phyloP scores from a whole-genome alignment of 495 filamentous ascomycete species.

The Lepidopterella palustris region DNA sequence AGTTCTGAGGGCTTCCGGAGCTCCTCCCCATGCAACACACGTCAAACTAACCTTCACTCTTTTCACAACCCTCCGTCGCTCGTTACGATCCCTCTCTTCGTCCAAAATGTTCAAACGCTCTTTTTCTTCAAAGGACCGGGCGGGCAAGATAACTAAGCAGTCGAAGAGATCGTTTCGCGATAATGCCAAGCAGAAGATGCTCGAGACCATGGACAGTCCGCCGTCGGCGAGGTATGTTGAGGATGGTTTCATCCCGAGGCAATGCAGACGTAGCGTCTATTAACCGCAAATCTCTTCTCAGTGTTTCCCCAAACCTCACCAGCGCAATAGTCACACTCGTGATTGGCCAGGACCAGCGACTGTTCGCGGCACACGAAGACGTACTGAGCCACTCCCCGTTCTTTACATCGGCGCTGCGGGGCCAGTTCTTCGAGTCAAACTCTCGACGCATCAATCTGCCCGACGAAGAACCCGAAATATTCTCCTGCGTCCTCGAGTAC shows the following conservation, averaged over 20 bases:
- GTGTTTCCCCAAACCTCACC: slow-evolving; percentile 49
- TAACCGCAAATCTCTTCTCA: slow-evolving; percentile 25
- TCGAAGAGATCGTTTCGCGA: slow-evolving; percentile 68
- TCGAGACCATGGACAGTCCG: slow-evolving; percentile 55
- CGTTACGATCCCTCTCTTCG: slow-evolving; percentile 36
- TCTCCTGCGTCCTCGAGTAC: slow-evolving; percentile 85
- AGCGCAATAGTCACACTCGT: slow-evolving; percentile 79
- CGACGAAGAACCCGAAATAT: slow-evolving; percentile 79
- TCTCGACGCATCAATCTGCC: slow-evolving; percentile 71
- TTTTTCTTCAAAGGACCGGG: slow-evolving; percentile 66
- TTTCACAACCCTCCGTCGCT: slow-evolving; percentile 28
- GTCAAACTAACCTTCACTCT: slow-evolving; percentile 33
- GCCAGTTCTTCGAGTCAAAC: slow-evolving; percentile 56
- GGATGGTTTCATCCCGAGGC: not conserved
- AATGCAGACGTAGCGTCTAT: not conserved
- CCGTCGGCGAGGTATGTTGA: slow-evolving; percentile 44
- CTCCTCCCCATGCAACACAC: slow-evolving; percentile 29
- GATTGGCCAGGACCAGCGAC: slow-evolving; percentile 70
- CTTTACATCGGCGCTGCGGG: slow-evolving; percentile 56
- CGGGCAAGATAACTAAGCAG: slow-evolving; percentile 69
- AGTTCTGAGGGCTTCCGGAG: slow-evolving; percentile 33
- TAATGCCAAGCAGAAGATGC: slow-evolving; percentile 63
- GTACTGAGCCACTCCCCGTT: slow-evolving; percentile 71
- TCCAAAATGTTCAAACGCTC: slow-evolving; percentile 77
- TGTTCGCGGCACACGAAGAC: slow-evolving; percentile 88